Base-by-base conservation (phyloP, 73 alveolate species). In the Symbiodinium pilosum region DNA sequence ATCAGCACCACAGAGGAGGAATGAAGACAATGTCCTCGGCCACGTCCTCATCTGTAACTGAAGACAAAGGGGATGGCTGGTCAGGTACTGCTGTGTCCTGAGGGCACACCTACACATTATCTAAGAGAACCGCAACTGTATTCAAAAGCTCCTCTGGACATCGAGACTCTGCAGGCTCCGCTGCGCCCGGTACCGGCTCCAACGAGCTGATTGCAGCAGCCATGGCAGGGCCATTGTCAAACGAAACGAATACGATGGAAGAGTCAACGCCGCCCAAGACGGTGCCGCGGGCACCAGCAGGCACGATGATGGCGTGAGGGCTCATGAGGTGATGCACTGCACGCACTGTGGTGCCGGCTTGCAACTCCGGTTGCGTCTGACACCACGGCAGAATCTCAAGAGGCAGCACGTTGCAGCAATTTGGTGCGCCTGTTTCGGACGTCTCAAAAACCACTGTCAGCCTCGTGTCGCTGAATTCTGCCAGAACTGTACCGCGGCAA, bases 131-230 rank as follows among this genome's bases (percentile, higher is more conserved):
- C 28, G 54, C 44, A 75, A 11, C 39, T 75, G 43, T 4, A 4
- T n/a, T 7, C 11, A 75, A 32, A 75, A n/a, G 39, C 32, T 34
- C 6, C 28, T 52, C 34, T 6, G 75, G 16, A 54, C 75, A 16
- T 54, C 16, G 39, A 11, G 12, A 11, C 39, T 7, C 84, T 39
- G 41, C 11, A 7, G 84, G 41, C 64, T n/a, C n/a, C n/a, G n/a
- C n/a, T n/a, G n/a, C n/a, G 28, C 44, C 93, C 16, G 38, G 43
- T 16, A 43, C n/a, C 75, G 32, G 71, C 59, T 84, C 94, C 83
- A 86, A 54, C 83, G 94, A 34, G 84, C 69, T 86, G 84, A 86
- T 86, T 20, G 94, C 94, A n/a, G 94, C 94, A 7, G 94, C 94
- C 34, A 86, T 75, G 6, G 94, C 83, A 18, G 94, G 94, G 14